A percentile compares a stretch with the other conserved stretches of the same genome.
These are phyloP conservation scores for Aspergillus bridgeri DNA, from an alignment of 495 filamentous ascomycete genomes.

Conservation along the genomic window DNA sequence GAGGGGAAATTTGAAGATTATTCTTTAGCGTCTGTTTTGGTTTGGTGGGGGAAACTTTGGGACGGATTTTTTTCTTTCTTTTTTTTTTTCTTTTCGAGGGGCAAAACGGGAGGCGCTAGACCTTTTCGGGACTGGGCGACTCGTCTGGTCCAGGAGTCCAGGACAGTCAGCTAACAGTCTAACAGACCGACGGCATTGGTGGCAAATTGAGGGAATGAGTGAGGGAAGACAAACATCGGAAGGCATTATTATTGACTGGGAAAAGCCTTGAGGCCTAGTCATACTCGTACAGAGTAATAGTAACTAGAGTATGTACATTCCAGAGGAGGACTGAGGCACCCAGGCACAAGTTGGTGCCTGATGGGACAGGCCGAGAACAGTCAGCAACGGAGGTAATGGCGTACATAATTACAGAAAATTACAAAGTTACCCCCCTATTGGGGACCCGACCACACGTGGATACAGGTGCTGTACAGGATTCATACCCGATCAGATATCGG, in stretches of 20 bases:
- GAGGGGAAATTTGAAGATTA: conserved; percentile 30
- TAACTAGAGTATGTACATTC: no score
- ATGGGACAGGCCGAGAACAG: not conserved
- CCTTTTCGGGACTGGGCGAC: conserved; percentile 13
- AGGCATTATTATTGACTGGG: no score
- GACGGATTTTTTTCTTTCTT: conserved; percentile 29
- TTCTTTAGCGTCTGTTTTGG: conserved; percentile 29
- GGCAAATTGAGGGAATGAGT: not conserved
- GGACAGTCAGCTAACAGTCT: not conserved
- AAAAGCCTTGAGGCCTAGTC: no score
- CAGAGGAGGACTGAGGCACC: not conserved
- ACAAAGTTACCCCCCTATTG: no score
- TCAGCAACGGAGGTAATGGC: not conserved
- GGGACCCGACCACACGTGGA: no score
- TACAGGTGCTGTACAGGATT: not conserved
- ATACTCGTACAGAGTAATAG: no score
- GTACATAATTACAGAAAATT: not conserved
- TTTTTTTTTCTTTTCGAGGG: conserved; percentile 22
- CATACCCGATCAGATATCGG: conserved; percentile 5
- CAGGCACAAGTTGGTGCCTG: not conserved
- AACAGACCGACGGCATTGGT: not conserved
- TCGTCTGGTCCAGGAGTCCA: conserved; percentile 7
- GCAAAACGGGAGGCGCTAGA: conserved; percentile 21
- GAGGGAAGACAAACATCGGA: no score
- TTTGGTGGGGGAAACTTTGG: conserved; percentile 28